phyloP scores from a whole-genome alignment of 129 eudicot genomes.

The Artemisia annua region DNA sequence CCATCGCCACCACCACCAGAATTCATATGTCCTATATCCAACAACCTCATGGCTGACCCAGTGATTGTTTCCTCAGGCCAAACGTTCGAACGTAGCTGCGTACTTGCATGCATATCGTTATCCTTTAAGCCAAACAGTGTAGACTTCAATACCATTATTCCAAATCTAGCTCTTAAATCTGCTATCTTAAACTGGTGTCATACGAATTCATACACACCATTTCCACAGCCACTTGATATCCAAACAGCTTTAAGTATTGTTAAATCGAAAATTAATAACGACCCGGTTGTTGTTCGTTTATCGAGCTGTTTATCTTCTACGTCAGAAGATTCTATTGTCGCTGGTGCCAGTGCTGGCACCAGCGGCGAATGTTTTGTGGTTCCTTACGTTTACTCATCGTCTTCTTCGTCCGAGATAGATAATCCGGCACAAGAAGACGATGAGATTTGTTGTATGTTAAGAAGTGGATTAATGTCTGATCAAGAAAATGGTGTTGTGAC shows the following conservation, averaged over 20 bases:
- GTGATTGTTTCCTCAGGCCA: conserved; percentile 83
- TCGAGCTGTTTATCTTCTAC: conserved; percentile 22
- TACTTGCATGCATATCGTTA: conserved; percentile 53
- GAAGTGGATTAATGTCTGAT: conserved; percentile 46
- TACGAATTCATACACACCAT: conserved; percentile 14
- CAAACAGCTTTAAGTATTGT: conserved; percentile 43
- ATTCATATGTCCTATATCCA: conserved; percentile 66
- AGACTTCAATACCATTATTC: conserved; percentile 69
- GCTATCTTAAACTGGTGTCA: conserved; percentile 61
- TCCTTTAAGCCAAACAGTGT: conserved; percentile 41
- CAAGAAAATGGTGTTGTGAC: conserved; percentile 59
- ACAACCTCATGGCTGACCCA: conserved; percentile 75
- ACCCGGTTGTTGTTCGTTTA: neutral
- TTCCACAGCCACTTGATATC: conserved; percentile 48
- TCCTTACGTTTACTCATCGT: conserved; percentile 60
- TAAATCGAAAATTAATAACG: neutral
- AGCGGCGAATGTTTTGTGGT: conserved; percentile 29
- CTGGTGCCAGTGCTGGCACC: conserved; percentile 5
- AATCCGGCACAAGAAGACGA: conserved; percentile 44
- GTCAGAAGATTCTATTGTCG: conserved; percentile 39
- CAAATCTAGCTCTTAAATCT: conserved; percentile 80
- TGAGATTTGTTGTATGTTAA: conserved; percentile 40
- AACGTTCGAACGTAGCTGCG: conserved; percentile 75
- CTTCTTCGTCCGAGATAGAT: conserved; percentile 66
- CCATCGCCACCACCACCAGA: conserved; percentile 31